phyloP scores from a whole-genome alignment of 2,329 filamentous ascomycete genomes.

The Colletotrichum gloeosporioides region DNA sequence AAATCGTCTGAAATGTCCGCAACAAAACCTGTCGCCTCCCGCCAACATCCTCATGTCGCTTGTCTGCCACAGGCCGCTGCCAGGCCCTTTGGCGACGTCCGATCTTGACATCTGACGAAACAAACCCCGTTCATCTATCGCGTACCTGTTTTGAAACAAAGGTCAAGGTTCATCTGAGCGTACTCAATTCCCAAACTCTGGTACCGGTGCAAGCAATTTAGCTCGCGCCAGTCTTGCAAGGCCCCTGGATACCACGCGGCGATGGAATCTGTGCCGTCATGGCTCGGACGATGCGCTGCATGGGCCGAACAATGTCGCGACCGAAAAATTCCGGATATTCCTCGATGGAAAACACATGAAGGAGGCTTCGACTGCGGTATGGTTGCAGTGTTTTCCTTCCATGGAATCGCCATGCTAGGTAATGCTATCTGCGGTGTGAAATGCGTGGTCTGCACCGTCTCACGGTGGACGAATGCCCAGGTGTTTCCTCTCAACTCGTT shows the following conservation, averaged over 20 bases:
- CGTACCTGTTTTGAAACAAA: slow-evolving; percentile 6
- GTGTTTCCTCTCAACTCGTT: background rate
- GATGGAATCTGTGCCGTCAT: background rate
- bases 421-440: background rate
- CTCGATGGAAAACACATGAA: background rate
- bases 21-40: background rate
- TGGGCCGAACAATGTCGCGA: background rate
- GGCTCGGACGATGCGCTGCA: background rate
- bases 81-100: background rate
- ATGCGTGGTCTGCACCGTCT: background rate
- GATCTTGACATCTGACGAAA: slow-evolving; percentile 15
- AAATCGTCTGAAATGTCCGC: background rate
- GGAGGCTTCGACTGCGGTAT: background rate
- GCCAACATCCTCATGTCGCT: background rate
- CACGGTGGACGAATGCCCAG: background rate
- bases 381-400: no score
- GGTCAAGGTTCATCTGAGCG: slow-evolving; percentile 10
- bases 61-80: background rate
- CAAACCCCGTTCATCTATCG: background rate
- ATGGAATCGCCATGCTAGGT: background rate
- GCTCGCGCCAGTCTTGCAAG: background rate
- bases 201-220: background rate
- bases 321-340: background rate
- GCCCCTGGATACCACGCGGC: background rate
- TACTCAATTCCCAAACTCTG: background rate